Conservation (phyloP, 2,329 filamentous ascomycete genomes). For the Dactylellina haptotyla region DNA sequence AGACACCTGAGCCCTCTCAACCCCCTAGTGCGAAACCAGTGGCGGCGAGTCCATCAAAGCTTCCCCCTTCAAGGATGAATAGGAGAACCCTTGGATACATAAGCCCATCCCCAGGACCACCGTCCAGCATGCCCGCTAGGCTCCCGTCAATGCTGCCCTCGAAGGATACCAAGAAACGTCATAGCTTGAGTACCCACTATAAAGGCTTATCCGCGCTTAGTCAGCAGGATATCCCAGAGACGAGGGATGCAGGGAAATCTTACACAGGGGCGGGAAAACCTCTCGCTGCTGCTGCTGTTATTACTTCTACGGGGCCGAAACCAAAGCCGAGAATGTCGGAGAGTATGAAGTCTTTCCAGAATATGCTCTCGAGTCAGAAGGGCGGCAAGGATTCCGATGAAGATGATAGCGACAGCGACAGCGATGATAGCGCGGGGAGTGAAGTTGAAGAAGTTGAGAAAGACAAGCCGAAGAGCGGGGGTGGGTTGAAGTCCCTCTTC, state of each 20-base stretch:
- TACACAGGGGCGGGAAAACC: slow-evolving; percentile 14
- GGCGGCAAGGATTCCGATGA: slow-evolving; percentile 38
- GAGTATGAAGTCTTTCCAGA: slow-evolving; percentile 31
- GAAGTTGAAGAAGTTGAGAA: slow-evolving; percentile 29
- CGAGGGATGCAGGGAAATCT: no score
- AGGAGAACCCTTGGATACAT: slow-evolving; percentile 48
- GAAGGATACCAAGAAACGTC: slow-evolving; percentile 26
- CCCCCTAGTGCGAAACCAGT: neutral
- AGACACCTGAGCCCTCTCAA: slow-evolving; percentile 31
- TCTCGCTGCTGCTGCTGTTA: neutral
- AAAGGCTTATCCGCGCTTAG: slow-evolving; percentile 43
- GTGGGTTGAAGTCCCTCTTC: slow-evolving; percentile 21
- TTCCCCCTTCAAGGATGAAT: slow-evolving; percentile 49
- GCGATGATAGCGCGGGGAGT: slow-evolving; percentile 15
- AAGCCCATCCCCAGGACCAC: slow-evolving; percentile 44
- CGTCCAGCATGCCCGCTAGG: slow-evolving; percentile 45
- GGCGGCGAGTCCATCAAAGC: slow-evolving; percentile 19
- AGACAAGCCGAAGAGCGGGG: slow-evolving; percentile 13
- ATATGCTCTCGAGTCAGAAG: slow-evolving; percentile 36
- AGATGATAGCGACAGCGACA: slow-evolving; percentile 29
- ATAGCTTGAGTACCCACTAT: slow-evolving; percentile 39
- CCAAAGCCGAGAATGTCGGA: slow-evolving; percentile 27
- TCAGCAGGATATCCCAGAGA: slow-evolving; percentile 48
- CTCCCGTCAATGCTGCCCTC: slow-evolving; percentile 38
- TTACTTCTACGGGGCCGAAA: neutral